Evolutionary conservation across 2,329 filamentous ascomycete species (phyloP), one percentile per base, ranked within the genome.

Genomic region (Plenodomus biglobosus): DNA sequence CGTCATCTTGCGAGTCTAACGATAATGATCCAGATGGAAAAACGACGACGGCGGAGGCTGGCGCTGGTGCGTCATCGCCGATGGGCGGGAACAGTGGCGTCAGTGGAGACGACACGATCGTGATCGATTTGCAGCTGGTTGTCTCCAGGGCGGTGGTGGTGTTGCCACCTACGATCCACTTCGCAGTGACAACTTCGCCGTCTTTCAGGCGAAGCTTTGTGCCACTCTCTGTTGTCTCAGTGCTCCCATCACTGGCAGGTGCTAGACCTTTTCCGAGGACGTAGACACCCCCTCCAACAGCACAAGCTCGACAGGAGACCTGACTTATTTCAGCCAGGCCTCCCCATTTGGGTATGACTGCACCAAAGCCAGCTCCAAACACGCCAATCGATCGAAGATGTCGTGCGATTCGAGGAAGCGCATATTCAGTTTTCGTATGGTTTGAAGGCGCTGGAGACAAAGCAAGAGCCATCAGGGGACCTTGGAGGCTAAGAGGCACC

Each of bases 331-430:
- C 92, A 24, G 90, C 87, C 39, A 88, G 79, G 21, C 92, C 91
- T 39, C 92, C 92, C 86, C 91, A 99, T 78, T 96, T 96, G 18
- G 92, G 87, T 58, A 95, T 83, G 11, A 99, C 84, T 39, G 90
- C 89, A 42, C 89, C 89, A 68, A 97, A 97, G 8, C 92, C 91
- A 40, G 88, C 82, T 0, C 92, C 92, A 61, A 96, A 92, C 3
- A 89, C 76, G 7, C 92, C 92, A 72, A 95, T 92, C 0, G 92
- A 96, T 13, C 83, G 82, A 42, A 97, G 76, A 71, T 99, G 92
- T 38, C 86, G 84, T 58, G 87, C 81, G 47, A 97, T 88, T 20
- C 84, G 80, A 2, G 83, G 80, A 19, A 97, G 73, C 0, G 90
- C 90, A 62, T 84, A 84, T 42, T 85, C 85, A 1, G 84, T 83